These are phyloP conservation scores for Arthrobotrys pseudoclavata DNA, from an alignment of 2,329 filamentous ascomycete genomes.

Conservation along the genomic window DNA sequence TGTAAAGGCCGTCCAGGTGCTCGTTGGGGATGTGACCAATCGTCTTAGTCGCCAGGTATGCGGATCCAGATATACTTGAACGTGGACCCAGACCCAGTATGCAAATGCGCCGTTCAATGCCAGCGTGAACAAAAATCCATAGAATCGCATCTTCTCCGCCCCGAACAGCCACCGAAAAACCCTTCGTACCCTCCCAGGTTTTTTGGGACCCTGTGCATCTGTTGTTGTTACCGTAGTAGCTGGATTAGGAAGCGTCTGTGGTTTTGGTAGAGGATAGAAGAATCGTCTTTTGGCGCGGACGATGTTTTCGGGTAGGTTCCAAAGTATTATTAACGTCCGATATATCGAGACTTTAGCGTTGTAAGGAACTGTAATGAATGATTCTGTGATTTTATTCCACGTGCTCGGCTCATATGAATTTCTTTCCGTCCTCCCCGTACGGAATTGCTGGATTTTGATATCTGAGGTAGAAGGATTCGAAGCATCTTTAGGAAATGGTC, in stretches of 20 bases:
- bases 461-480: background rate
- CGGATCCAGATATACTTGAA: constrained; percentile 33
- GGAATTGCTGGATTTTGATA: background rate
- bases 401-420: constrained; percentile 30
- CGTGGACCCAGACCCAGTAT: constrained; percentile 38
- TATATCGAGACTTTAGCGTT: constrained; percentile 20
- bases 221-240: background rate
- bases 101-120: constrained; percentile 39
- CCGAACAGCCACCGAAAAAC: background rate
- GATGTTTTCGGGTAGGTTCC: constrained; percentile 47
- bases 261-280: constrained; percentile 12
- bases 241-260: background rate
- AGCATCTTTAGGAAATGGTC: constrained; percentile 5
- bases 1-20: constrained; percentile 27
- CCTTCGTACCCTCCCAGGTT: background rate
- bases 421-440: background rate
- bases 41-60: constrained; percentile 32
- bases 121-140: constrained; percentile 21
- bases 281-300: constrained; percentile 20
- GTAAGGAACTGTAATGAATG: constrained; percentile 6
- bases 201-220: background rate
- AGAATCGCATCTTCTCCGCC: background rate
- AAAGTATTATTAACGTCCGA: background rate
- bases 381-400: constrained; percentile 10
- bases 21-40: constrained; percentile 10